phyloP scores from a whole-genome alignment of 495 filamentous ascomycete species.

The Aspergillus panamensis region DNA sequence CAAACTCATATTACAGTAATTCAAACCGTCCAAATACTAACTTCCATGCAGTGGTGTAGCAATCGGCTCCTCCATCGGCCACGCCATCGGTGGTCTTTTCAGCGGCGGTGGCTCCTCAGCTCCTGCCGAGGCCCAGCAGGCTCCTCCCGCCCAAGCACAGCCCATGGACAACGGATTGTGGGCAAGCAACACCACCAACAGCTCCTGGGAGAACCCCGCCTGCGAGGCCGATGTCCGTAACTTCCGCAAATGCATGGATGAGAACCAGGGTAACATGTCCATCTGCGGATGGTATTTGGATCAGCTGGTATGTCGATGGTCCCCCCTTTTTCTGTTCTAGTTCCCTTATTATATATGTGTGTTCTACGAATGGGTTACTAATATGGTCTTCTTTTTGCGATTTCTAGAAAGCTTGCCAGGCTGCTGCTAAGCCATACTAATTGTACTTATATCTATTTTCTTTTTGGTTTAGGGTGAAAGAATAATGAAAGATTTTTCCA shows the following conservation, averaged over 20 bases:
- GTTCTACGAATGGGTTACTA: slow-evolving; percentile 22
- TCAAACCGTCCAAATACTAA: slow-evolving; percentile 11
- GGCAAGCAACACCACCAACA: slow-evolving; percentile 52
- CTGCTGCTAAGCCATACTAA: slow-evolving; percentile 82
- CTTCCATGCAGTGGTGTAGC: slow-evolving; percentile 74
- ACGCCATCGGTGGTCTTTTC: slow-evolving; percentile 86
- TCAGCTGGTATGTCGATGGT: slow-evolving; percentile 63
- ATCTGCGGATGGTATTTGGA: slow-evolving; percentile 98
- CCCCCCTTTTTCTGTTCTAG: background rate
- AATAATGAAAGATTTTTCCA: background rate
- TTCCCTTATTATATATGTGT: slow-evolving; percentile 1
- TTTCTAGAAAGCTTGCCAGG: slow-evolving; percentile 83
- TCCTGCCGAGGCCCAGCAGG: slow-evolving; percentile 53
- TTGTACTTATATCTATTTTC: slow-evolving; percentile 1
- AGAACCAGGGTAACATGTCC: slow-evolving; percentile 87
- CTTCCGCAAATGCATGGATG: slow-evolving; percentile 94
- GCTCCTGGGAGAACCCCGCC: slow-evolving; percentile 47
- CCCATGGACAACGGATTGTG: slow-evolving; percentile 49
- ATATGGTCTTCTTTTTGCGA: slow-evolving; percentile 14
- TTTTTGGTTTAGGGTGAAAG: background rate
- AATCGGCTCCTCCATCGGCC: slow-evolving; percentile 89
- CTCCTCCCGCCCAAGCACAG: slow-evolving; percentile 37
- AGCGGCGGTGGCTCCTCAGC: slow-evolving; percentile 61
- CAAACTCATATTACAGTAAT: slow-evolving; percentile 4
- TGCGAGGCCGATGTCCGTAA: slow-evolving; percentile 76